Conservation (phyloP, 495 filamentous ascomycete species). For the Cercophora scortea region DNA sequence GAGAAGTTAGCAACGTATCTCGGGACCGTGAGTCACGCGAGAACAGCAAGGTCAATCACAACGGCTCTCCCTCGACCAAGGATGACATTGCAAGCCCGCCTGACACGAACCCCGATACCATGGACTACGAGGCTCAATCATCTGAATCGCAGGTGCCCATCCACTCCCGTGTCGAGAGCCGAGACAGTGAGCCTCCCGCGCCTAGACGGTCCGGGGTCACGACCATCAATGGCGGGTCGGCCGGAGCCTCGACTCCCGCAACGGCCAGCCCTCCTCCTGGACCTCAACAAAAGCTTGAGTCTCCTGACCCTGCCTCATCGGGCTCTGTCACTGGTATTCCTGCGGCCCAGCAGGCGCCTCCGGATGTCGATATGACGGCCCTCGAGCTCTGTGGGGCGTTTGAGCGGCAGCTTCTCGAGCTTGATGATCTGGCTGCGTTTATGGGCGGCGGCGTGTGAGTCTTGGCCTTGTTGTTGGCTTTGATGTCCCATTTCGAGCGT, state of each 20-base stretch:
- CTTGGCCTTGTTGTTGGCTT: neutral
- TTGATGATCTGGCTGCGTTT: constrained; percentile 44
- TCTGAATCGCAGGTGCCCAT: constrained; percentile 16
- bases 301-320: constrained; percentile 27
- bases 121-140: constrained; percentile 35
- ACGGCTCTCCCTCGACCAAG: constrained; percentile 31
- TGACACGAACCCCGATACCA: constrained; percentile 34
- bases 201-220: constrained; percentile 38
- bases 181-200: constrained; percentile 34
- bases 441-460: constrained; percentile 45
- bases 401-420: constrained; percentile 41
- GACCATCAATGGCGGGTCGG: constrained; percentile 43
- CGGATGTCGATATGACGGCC: constrained; percentile 39
- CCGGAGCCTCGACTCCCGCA: constrained; percentile 30
- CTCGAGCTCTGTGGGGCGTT: constrained; percentile 41
- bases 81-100: constrained; percentile 36
- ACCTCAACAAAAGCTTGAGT: constrained; percentile 25
- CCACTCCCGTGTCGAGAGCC: constrained; percentile 16
- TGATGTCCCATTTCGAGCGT: neutral
- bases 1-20: constrained; percentile 25
- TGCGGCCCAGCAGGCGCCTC: constrained; percentile 1
- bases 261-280: constrained; percentile 33
- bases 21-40: constrained; percentile 18
- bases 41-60: constrained; percentile 17
- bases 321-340: constrained; percentile 15